Percentiles rank a stretch among this genome's conserved stretches.
phyloP scores from a whole-genome alignment of 2,329 filamentous ascomycete genomes.

The Diaporthe sp. region DNA sequence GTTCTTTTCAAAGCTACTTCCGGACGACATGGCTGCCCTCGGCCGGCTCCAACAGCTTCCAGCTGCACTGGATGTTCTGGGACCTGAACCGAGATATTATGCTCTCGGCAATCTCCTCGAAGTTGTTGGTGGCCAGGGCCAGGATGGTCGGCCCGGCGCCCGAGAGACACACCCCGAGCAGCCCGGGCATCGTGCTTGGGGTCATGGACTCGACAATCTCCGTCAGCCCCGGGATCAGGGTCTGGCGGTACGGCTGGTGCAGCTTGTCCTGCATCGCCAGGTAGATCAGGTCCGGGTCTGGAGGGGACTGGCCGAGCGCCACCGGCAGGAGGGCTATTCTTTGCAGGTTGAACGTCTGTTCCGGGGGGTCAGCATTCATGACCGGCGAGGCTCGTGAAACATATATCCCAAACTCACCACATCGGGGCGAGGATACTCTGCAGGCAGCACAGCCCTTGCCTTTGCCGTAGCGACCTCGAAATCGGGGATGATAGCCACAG shows the following conservation, averaged over 20 bases:
- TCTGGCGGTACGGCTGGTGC: conserved; percentile 95
- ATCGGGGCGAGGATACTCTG: conserved; percentile 83
- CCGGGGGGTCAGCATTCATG: conserved; percentile 20
- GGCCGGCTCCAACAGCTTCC: conserved; percentile 90
- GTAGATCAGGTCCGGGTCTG: conserved; percentile 94
- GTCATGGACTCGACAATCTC: conserved; percentile 94
- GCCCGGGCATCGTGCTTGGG: conserved; percentile 85
- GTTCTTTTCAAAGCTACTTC: conserved; percentile 43
- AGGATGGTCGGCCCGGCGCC: conserved; percentile 96
- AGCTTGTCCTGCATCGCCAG: conserved; percentile 99
- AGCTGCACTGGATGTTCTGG: conserved; percentile 83
- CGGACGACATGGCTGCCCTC: conserved; percentile 72
- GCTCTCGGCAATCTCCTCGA: conserved; percentile 85
- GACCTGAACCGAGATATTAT: conserved; percentile 82
- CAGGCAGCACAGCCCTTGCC: conserved; percentile 87
- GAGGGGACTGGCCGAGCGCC: conserved; percentile 89
- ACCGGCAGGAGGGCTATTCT: conserved; percentile 91
- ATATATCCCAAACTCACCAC: conserved; percentile 69
- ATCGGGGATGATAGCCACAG: conserved; percentile 94
- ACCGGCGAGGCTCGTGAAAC: conserved; percentile 13
- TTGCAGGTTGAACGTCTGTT: conserved; percentile 89
- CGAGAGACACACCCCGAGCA: conserved; percentile 94
- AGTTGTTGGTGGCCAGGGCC: conserved; percentile 90
- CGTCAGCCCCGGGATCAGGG: conserved; percentile 89
- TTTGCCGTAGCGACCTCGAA: conserved; percentile 97